Base-by-base conservation (phyloP, 192 early-diverging fungal species). In the Lunasporangiospora selenospora region DNA sequence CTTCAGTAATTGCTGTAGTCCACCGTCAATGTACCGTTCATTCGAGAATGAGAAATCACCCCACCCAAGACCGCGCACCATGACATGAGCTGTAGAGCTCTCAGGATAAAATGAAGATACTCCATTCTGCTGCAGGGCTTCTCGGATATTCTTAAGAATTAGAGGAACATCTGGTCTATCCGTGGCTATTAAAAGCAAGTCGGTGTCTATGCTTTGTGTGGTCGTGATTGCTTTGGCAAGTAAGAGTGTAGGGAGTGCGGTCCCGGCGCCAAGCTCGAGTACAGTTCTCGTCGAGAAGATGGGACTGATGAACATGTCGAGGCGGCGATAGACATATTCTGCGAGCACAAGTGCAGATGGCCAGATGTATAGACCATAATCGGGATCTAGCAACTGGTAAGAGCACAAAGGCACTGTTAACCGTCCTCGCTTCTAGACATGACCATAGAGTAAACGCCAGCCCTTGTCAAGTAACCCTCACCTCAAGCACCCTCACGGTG, bases 311-410 rank as follows among this genome's bases (percentile, higher is more conserved):
- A 86, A 80, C 24, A 58, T 60, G 8, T 61, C 9, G 11, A 75
- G 52, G 16, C 64, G 45, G 46, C 65, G 33, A 65, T 65, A 79
- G n/a, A 91, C 47, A 50, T 80, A 90, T 16, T 86, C 81, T 2
- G 86, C 62, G 11, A 93, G 75, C 2, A 92, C 82, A 8, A 89
- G 62, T 0, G 92, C 62, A 12, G 86, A 87, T 5, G 90, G 90
- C 92, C 92, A 93, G 39, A 90, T 55, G 62, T 92, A 89, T 42
- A 78, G 73, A 15, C 86, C 90, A 69, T 85, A 89, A 6, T 77
- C 67, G 16, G 81, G 58, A 45, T 87, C 79, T 11, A 89, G 43
- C 36, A 83, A 41, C 84, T 89, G 58, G 33, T 45, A 27, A 9
- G 21, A 27, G 5, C 13, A 16, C 1, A 34, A 46, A 21, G n/a